Evolutionary conservation across 345 rosid genomes (phyloP), one percentile per base, ranked within the genome.

Genomic region (Draba incana): DNA sequence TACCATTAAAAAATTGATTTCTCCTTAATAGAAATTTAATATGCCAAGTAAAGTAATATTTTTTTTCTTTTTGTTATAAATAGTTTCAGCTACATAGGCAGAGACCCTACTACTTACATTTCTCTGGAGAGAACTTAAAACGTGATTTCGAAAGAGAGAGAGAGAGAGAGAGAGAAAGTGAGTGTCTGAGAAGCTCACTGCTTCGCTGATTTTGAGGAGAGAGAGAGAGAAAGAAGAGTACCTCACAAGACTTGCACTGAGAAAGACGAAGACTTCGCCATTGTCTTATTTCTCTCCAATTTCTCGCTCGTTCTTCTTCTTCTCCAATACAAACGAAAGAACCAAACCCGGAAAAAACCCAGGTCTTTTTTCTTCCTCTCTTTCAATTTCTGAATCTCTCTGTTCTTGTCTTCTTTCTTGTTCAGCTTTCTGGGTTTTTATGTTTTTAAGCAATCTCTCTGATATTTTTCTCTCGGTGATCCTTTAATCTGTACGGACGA

Each of bases 141-240:
- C 78, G 74, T 75, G 78, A 75, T 35, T 75, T 28, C 50, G 24
- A 58, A 52, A 64, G 64, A 71, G 37, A 55, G 64, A 71, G 27
- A 55, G 48, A 74, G 67, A 51, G 44, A 71, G 53, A 55, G 39
- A 7, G 39, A 7, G 57, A 49, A 61, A 53, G 51, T 15, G 61
- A 6, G 52, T 25, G 62, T 50, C 55, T 30, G 58, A 54, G 47
- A 68, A 62, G 78, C 66, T 75, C 78, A 74, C 68, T 68, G 70
- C 42, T 75, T 41, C 75, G 75, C 78, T 75, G 78, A 75, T 75
- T 75, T 69, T 69, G 74, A 69, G 78, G 78, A 50, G 77, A 72
- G 57, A 72, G 75, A 56, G 42, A 72, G 77, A 68, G 53, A 20
- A 20, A 53, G 78, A 75, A 68, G 78, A 75, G 74, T 75, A 56